Evolutionary conservation across 306 rosid genomes (phyloP), one percentile per base, ranked within the genome.

Genomic region (Mucuna pruriens): DNA sequence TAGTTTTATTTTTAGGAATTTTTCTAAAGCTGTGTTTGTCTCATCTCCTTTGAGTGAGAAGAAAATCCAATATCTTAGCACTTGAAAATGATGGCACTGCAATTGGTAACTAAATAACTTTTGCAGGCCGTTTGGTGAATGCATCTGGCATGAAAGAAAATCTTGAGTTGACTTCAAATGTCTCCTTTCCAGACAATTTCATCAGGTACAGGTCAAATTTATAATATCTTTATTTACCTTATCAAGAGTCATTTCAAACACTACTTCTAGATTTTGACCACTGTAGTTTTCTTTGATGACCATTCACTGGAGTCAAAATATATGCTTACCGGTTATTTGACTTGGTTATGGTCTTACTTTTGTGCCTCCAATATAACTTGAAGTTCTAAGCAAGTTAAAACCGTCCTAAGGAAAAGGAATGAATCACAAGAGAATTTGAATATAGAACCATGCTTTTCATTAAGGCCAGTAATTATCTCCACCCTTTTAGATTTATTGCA

Each of bases 141-240:
- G 85, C 81, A 79, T 71, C 73, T 80, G 60, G 44, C 57, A 46
- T 40, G 72, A 77, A 69, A 54, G 72, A 77, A 69, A 54, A 40
- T 74, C 45, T 60, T 11, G 78, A 39, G 48, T 82, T 55, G 85
- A 76, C 86, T 79, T 79, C 66, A 71, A 82, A 68, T 60, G 1
- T 38, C 33, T 75, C 20, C 42, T 45, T 84, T 69, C 48, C 57
- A 40, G 0, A 45, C 76, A 63, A 65, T 64, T 78, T 46, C 79
- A 71, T 45, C 58, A 49, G 31, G 71, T 16, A 58, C 5, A 33
- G 9, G 29, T 71, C 87, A 44, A 79, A 74, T 77, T 71, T 70
- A 33, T 69, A 33, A 33, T 70, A 54, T 17, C 9, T 38, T 69
- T 58, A 31, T n/a, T 78, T 48, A 48, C 25, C 45, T 34, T 31